A percentile compares a stretch with the other conserved stretches of the same genome.
phyloP scores from a whole-genome alignment of 805 yeast species.

The Ogataea paradorogensis region DNA sequence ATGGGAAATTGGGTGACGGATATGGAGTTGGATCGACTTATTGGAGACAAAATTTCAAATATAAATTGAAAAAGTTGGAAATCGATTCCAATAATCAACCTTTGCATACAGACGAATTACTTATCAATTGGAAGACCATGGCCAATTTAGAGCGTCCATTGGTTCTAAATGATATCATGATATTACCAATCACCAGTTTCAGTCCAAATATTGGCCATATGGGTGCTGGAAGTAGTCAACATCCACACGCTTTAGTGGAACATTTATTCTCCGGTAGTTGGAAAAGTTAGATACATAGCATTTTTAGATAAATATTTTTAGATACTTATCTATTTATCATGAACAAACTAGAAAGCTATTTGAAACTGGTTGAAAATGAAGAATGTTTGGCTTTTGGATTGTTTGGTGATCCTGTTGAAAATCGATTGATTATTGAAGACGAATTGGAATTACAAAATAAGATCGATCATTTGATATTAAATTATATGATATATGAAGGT shows the following conservation, averaged over 20 bases:
- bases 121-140: slow-evolving; percentile 61
- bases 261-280: slow-evolving; percentile 67
- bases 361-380: slow-evolving; percentile 2
- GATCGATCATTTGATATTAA: slow-evolving; percentile 57
- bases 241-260: slow-evolving; percentile 54
- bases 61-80: slow-evolving; percentile 21
- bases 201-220: slow-evolving; percentile 69
- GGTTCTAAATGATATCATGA: slow-evolving; percentile 62
- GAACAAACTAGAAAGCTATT: slow-evolving; percentile 6
- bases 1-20: slow-evolving; percentile 34
- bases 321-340: background rate
- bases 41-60: slow-evolving; percentile 26
- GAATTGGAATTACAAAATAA: slow-evolving; percentile 21
- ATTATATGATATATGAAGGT: slow-evolving; percentile 76
- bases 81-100: slow-evolving; percentile 25
- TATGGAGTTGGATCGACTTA: slow-evolving; percentile 32
- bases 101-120: slow-evolving; percentile 20
- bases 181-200: slow-evolving; percentile 69
- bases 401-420: slow-evolving; percentile 2
- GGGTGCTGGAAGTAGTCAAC: slow-evolving; percentile 48
- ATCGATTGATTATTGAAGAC: slow-evolving; percentile 1
- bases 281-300: slow-evolving; percentile 36
- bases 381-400: background rate
- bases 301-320: background rate
- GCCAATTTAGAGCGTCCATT: slow-evolving; percentile 56